A percentile compares a stretch with the other conserved stretches of the same genome.
Evolutionary conservation across 129 eudicot species (phyloP).

Genomic region (Tagetes patula): DNA sequence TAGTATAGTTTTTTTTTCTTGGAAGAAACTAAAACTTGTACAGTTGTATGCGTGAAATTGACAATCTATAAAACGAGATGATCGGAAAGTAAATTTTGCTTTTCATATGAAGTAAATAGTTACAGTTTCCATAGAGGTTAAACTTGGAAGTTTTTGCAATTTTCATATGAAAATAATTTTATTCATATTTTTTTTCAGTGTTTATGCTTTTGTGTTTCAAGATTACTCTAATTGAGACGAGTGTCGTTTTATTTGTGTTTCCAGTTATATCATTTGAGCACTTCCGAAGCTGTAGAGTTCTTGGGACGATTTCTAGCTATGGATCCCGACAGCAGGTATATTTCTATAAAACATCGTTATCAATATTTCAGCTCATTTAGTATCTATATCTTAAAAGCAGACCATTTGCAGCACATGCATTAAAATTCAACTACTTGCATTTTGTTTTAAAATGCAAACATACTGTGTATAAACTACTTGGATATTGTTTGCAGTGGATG

Average conservation of each 20-base stretch:
- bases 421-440: slow-evolving; percentile 7
- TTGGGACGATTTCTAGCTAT: slow-evolving; percentile 77
- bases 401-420: neutral
- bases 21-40: slow-evolving; percentile 3
- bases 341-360: neutral
- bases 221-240: slow-evolving; percentile 4
- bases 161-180: neutral
- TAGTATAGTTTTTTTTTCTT: neutral
- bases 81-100: neutral
- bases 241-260: slow-evolving; percentile 13
- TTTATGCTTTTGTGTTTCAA: slow-evolving; percentile 1
- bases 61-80: neutral
- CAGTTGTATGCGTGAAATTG: slow-evolving; percentile 5
- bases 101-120: too few species aligned
- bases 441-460: slow-evolving; percentile 3
- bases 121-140: neutral
- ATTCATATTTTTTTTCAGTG: neutral
- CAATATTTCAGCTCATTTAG: neutral
- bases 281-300: slow-evolving; percentile 75
- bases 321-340: slow-evolving; percentile 85
- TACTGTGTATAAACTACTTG: slow-evolving; percentile 9
- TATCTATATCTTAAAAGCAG: neutral
- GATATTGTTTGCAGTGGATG: slow-evolving; percentile 56
- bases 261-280: slow-evolving; percentile 64
- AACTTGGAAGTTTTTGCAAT: neutral